Conservation (phyloP, 352 stramenopile genomes). For the Globisporangium abappressorium region DNA sequence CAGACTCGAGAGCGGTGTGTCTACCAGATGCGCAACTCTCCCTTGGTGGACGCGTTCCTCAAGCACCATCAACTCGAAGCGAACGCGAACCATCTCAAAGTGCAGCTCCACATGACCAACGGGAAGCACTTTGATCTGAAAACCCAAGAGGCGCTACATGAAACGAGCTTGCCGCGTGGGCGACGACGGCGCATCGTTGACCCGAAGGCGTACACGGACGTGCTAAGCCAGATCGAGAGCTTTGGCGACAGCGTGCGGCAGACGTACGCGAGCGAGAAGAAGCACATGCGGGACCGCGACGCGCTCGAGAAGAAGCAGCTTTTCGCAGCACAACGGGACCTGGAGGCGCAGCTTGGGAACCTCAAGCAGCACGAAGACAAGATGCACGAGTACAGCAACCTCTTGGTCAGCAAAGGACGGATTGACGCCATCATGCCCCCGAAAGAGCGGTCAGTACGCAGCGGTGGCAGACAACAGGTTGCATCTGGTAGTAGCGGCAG, state of each 20-base stretch:
- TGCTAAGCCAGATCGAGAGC: slow-evolving; percentile 49
- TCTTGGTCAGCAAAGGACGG: slow-evolving; percentile 53
- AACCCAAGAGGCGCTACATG: slow-evolving; percentile 46
- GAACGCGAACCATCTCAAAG: slow-evolving; percentile 39
- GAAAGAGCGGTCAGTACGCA: slow-evolving; percentile 2
- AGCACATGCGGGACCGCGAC: slow-evolving; percentile 32
- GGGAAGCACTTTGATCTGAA: slow-evolving; percentile 39
- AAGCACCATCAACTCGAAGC: slow-evolving; percentile 47
- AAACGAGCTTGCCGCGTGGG: slow-evolving; percentile 29
- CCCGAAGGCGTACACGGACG: slow-evolving; percentile 43
- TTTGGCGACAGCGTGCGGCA: slow-evolving; percentile 52
- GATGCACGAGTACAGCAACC: slow-evolving; percentile 65
- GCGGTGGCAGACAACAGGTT: background rate
- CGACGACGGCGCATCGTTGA: slow-evolving; percentile 46
- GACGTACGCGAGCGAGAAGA: slow-evolving; percentile 41
- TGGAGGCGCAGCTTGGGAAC: slow-evolving; percentile 41
- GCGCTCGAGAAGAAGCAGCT: slow-evolving; percentile 30
- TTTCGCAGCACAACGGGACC: slow-evolving; percentile 28
- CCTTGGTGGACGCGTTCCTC: slow-evolving; percentile 54
- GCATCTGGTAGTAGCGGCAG: background rate
- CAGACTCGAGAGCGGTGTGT: slow-evolving; percentile 49
- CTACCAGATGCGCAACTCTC: slow-evolving; percentile 69
- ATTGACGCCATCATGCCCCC: slow-evolving; percentile 33
- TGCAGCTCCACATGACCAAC: slow-evolving; percentile 60
- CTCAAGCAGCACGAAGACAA: slow-evolving; percentile 32